Base-by-base conservation (phyloP, 108 stramenopile species). In the Aureococcus anophagefferens region DNA sequence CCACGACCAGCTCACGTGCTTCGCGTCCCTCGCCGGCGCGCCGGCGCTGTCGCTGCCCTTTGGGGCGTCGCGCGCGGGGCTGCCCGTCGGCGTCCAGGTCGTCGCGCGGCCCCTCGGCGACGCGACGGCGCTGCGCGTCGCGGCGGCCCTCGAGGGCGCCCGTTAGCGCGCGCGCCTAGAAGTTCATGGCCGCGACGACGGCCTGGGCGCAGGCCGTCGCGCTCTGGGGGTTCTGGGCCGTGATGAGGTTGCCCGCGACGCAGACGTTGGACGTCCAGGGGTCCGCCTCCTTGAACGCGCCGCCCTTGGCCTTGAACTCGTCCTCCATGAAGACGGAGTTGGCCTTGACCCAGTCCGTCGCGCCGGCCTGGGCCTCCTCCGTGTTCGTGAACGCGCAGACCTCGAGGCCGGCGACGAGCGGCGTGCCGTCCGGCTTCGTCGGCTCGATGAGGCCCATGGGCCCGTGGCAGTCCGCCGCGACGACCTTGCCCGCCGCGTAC, bases 391-490 rank as follows among this genome's bases (percentile, higher is more conserved):
- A 91, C 18, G 85, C 91, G 30, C 89, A 86, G 28, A 91, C 89
- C 14, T 74, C 75, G 73, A 79, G 77, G 16, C 81, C 91, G 29
- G 73, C 64, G 35, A 91, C 88, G 30, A 91, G 70, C 14, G 88
- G 86, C 33, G 80, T 81, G 45, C 84, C 86, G 72, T 85, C 87
- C 15, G 80, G 68, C 70, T 85, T 82, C 40, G 66, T 65, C 75
- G 88, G 89, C 63, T 89, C 81, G 40, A 78, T 77, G 31, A 91
- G 76, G 17, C 81, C 78, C 63, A 80, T 89, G 45, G 87, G 87
- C 29, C 91, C 91, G 74, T 91, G 91, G 71, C 91, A 91, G 33
- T 81, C 89, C 14, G 85, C 75, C 0, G 91, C 86, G 11, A 89
- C 86, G 63, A 86, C 71, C 73, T 89, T 89, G 28, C 73, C 79